Base-by-base conservation (phyloP, 2,329 filamentous ascomycete genomes). In the Exophiala aquamarina region DNA sequence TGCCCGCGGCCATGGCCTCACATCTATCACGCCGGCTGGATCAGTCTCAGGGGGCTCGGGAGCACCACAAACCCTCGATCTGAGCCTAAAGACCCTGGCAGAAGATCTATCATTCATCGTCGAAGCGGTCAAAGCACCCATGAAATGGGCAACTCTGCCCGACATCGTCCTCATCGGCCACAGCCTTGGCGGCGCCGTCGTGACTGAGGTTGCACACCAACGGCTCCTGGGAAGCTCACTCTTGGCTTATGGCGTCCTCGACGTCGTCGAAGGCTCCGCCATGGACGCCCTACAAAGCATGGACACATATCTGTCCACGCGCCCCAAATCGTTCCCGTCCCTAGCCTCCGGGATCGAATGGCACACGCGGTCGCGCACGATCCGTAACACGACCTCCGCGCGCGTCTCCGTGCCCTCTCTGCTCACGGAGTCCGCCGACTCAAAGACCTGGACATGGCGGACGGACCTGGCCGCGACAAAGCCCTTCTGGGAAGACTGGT, bases 201-300 rank as follows among this genome's bases (percentile, higher is more conserved):
- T 95, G 7, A 94, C 89, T 0, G 83, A 95, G 61, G 75, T 94
- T 46, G 90, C 91, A 10, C 82, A 79, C 61, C 77, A 76, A 14
- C 81, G 81, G 1, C 71, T 75, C 31, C 71, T 95, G 28, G 87
- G 86, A 1, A 66, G 70, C 29, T 78, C 83, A 19, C 66, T 97
- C 1, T 73, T 97, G 13, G 93, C 89, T 15, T 95, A 92, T 68
- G 88, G 84, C 3, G 91, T 97, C 6, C 75, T 98, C 13, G 93
- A 98, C 68, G 89, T 98, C 3, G 93, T 98, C 20, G 93, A 98
- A 69, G 88, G 93, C 9, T 95, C 89, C 1, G 93, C 93, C 26
- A 92, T 98, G 68, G 93, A 97, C 65, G 92, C 93, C 2, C 76
- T 98, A 43, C 84, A 90, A 66, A 91, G 87, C 67, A 98, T 98